Base-by-base conservation (phyloP, 345 rosid species). In the Pelargonium nanum region DNA sequence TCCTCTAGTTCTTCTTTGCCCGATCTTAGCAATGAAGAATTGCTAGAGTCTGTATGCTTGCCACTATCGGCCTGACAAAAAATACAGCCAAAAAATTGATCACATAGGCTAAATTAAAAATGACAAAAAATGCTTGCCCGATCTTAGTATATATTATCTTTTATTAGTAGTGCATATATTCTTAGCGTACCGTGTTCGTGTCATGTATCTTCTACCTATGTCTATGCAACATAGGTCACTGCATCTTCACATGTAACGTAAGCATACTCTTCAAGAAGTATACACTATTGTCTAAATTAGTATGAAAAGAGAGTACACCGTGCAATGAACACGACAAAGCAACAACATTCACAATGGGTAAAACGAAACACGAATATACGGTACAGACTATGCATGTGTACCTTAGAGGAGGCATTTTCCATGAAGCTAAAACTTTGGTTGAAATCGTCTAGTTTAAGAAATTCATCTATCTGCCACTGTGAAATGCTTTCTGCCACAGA, bases 401-500 rank as follows among this genome's bases (percentile, higher is more conserved):
- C 99, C 99, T 93, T 89, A 26, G 89, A 87, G 13, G 94, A 85
- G 16, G 84, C 87, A 45, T 83, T 79, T 56, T 85, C 94, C 80
- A 80, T 77, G 81, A 73, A 85, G 25, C 75, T 75, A 70, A 77
- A 85, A 63, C 65, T 75, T 53, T 81, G 91, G 72, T 74, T 80
- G 68, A 81, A 81, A 65, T 85, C 94, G 0, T 75, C 58, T 20
- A 84, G 63, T 13, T 82, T 84, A 22, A 89, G 77, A 68, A 89
- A 71, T 53, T 89, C 99, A 23, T 89, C 97, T 32, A 92, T 61
- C n/a, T 84, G 91, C 99, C 99, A 93, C 40, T 74, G 80, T 17
- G 86, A 77, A 63, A 76, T 72, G 75, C 84, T 78, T 72, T 82
- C 88, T 62, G 82, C 68, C 0, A 78, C 65, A 67, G 82, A 80